Conservation (phyloP, 805 yeast genomes). For the Candida lessepsii region DNA sequence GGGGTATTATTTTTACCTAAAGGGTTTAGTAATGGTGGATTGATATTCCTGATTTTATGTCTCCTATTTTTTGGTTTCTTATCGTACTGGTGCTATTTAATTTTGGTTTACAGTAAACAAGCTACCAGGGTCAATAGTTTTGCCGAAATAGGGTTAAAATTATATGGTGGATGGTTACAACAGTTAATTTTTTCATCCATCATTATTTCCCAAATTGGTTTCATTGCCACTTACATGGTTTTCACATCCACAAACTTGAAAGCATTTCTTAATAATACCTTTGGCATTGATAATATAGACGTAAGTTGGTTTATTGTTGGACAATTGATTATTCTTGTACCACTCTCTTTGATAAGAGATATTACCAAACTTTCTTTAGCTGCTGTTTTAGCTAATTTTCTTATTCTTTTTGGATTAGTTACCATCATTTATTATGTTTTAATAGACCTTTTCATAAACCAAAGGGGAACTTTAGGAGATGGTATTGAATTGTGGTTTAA, state of each 20-base stretch:
- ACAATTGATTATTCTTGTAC: constrained; percentile 61
- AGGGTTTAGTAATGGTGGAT: constrained; percentile 73
- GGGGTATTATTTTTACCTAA: constrained; percentile 71
- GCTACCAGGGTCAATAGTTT: constrained; percentile 68
- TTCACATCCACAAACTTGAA: constrained; percentile 71
- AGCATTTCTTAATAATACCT: constrained; percentile 58
- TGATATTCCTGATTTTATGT: constrained; percentile 53
- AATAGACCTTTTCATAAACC: constrained; percentile 42
- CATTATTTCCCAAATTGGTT: constrained; percentile 72
- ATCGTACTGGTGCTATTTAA: constrained; percentile 77
- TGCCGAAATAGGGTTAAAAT: constrained; percentile 66
- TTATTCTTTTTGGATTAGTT: constrained; percentile 62
- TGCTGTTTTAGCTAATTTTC: constrained; percentile 68
- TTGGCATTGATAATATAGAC: constrained; percentile 39
- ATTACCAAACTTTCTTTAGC: constrained; percentile 72
- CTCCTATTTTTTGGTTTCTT: constrained; percentile 62
- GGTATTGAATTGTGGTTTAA: constrained; percentile 55
- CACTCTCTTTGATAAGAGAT: constrained; percentile 70
- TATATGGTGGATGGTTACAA: constrained; percentile 68
- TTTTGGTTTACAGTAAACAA: constrained; percentile 57
- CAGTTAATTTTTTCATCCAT: constrained; percentile 61
- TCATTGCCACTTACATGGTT: constrained; percentile 77
- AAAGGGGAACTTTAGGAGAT: constrained; percentile 45
- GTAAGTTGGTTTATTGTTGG: constrained; percentile 48
- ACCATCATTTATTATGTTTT: constrained; percentile 60